These are phyloP conservation scores for Verticillium isaacii DNA, from an alignment of 2,329 filamentous ascomycete species.

Conservation along the genomic window DNA sequence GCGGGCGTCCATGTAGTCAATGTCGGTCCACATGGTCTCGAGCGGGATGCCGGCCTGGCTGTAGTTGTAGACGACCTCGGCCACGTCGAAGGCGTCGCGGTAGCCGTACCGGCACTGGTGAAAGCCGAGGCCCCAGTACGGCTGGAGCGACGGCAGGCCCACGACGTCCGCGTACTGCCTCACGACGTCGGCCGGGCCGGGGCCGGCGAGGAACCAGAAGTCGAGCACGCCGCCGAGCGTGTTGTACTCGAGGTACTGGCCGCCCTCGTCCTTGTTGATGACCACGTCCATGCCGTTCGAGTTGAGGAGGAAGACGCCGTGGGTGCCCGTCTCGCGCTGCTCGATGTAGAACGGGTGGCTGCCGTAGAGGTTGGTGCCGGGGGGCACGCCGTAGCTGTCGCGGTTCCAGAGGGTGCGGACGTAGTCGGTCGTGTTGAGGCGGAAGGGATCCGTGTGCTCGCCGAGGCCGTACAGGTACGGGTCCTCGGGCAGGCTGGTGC, in stretches of 20 bases:
- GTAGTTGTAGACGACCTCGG: slow-evolving; percentile 58
- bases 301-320: slow-evolving; percentile 75
- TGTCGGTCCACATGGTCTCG: slow-evolving; percentile 54
- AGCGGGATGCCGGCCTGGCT: slow-evolving; percentile 64
- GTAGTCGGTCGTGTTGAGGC: slow-evolving; percentile 63
- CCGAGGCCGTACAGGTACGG: slow-evolving; percentile 75
- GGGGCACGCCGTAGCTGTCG: background rate
- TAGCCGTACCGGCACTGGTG: slow-evolving; percentile 87
- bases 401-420: slow-evolving; percentile 23
- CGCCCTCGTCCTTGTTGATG: background rate
- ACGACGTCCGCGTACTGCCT: slow-evolving; percentile 32
- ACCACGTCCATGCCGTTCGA: slow-evolving; percentile 49
- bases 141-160: slow-evolving; percentile 72
- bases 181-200: slow-evolving; percentile 30
- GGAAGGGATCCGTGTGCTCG: slow-evolving; percentile 66
- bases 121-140: slow-evolving; percentile 62
- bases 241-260: slow-evolving; percentile 58
- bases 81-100: slow-evolving; percentile 62
- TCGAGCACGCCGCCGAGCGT: slow-evolving; percentile 74
- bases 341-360: slow-evolving; percentile 76
- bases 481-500: slow-evolving; percentile 58
- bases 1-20: slow-evolving; percentile 64
- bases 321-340: slow-evolving; percentile 64
- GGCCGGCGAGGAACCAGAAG: slow-evolving; percentile 74
- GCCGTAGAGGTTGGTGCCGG: slow-evolving; percentile 67